Base-by-base conservation (phyloP, 2,329 filamentous ascomycete species). In the Nigrospora oryzae region DNA sequence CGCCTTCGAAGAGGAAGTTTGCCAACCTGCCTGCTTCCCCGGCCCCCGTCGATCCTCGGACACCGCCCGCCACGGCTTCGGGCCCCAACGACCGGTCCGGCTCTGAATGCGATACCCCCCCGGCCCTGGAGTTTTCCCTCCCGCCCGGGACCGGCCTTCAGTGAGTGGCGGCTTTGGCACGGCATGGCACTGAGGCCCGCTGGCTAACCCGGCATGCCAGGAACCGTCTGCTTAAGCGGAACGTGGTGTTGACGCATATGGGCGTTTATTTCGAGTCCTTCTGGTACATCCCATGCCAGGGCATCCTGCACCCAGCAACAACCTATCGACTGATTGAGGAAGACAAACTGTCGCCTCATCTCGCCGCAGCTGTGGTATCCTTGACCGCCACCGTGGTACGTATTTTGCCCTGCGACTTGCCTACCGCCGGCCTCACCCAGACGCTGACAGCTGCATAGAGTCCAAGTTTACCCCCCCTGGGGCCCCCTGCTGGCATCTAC, bases 201-300 rank as follows among this genome's bases (percentile, higher is more conserved):
- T 28, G 23, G 23, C 40, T 42, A 36, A 42, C 40, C 19, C 12
- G 15, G 13, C 11, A 8, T 13, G 15, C 33, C 15, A 49, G 65
- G 40, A 59, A 65, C 39, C 49, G 63, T 15, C 47, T 68, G 16
- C 53, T 59, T 7, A 60, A 59, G 36, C 63, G 56, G 45, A 56
- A 65, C n/a, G 46, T 67, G 33, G 50, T 69, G 13, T 41, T 63
- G 32, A 56, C 54, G 15, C 65, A 69, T 46, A 53, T 67, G 16
- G 60, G 67, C 40, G 63, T 61, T 1, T 70, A 66, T 46, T 65
- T 69, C 46, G 57, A 63, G 23, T 53, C 63, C 34, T 51, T 67
- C 37, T 67, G 63, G 46, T 62, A 59, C 46, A 56, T 67, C 19
- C 67, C 65, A 5, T 65, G 63, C 44, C 57, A 67, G 46, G 63